Evolutionary conservation across 305 asterid species (phyloP).

Genomic region (Fraxinus angustifolia): DNA sequence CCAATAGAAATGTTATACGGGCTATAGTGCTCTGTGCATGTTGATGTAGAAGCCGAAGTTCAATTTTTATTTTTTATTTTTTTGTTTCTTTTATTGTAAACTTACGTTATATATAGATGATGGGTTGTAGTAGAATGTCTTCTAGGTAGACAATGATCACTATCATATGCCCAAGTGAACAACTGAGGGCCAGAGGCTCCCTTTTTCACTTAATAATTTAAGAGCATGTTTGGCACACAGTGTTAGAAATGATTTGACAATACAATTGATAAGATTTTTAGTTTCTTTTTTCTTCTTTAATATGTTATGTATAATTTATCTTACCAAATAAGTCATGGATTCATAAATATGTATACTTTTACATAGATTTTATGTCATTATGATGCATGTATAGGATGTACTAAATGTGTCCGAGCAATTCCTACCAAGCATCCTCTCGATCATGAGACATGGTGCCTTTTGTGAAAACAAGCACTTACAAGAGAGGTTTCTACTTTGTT

Average conservation of each 20-base stretch:
- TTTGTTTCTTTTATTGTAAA: too few relatives aligned
- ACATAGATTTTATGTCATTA: background rate
- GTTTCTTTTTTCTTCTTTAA: background rate
- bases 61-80: background rate
- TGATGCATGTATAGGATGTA: too few relatives aligned
- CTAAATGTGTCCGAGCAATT: too few relatives aligned
- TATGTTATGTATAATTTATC: too few relatives aligned
- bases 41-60: background rate
- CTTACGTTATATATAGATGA: background rate
- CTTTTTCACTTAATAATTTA: too few relatives aligned
- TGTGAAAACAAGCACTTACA: conserved; percentile 53
- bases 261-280: background rate
- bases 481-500: conserved; percentile 29
- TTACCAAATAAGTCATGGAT: background rate
- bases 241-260: background rate
- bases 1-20: background rate
- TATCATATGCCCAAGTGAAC: background rate
- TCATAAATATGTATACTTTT: background rate
- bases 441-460: conserved; percentile 63
- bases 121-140: background rate
- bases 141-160: background rate
- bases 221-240: background rate
- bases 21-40: background rate
- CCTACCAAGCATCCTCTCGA: conserved; percentile 7
- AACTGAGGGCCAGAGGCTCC: background rate